Evolutionary conservation across 2,329 filamentous ascomycete species (phyloP).

Genomic region (Talaromyces sp.): DNA sequence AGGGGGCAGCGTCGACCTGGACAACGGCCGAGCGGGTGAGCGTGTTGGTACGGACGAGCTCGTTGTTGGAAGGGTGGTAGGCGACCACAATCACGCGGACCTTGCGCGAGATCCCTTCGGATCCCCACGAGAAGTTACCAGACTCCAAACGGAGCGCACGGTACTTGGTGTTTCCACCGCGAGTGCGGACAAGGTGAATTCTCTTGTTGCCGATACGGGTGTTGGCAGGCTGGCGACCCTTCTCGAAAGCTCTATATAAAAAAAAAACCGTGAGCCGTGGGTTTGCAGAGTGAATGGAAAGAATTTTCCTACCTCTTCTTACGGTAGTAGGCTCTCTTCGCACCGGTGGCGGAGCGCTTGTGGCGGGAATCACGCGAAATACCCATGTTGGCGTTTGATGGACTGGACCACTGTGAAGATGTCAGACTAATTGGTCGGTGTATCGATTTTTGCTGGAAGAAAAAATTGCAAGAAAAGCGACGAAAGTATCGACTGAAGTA

Average conservation of each 20-base stretch:
- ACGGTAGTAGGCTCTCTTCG: slow-evolving; percentile 90
- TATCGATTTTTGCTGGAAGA: background rate
- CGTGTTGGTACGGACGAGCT: slow-evolving; percentile 99
- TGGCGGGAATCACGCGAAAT: slow-evolving; percentile 99
- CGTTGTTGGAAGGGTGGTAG: slow-evolving; percentile 99
- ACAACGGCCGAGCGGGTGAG: slow-evolving; percentile 98
- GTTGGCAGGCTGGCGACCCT: slow-evolving; percentile 98
- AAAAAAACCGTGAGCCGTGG: background rate
- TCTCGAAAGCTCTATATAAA: slow-evolving; percentile 97
- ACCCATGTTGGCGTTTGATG: slow-evolving; percentile 86
- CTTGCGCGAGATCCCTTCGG: slow-evolving; percentile 97
- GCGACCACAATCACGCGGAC: slow-evolving; percentile 96
- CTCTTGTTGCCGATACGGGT: slow-evolving; percentile 98
- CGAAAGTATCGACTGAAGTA: background rate
- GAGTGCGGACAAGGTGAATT: slow-evolving; percentile 93
- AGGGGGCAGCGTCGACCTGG: slow-evolving; percentile 96
- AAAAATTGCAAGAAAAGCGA: background rate
- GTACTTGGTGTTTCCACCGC: slow-evolving; percentile 99
- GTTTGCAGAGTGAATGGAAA: background rate
- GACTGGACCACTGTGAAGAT: slow-evolving; percentile 31
- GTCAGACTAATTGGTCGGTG: slow-evolving; percentile 8
- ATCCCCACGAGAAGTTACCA: slow-evolving; percentile 99
- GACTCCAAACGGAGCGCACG: slow-evolving; percentile 96
- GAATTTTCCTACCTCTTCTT: slow-evolving; percentile 47
- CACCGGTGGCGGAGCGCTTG: slow-evolving; percentile 98